Evolutionary conservation across 768 basidiomycete genomes (phyloP), one percentile per base, ranked within the genome.

Genomic region (Termitomyces eurrhizus): DNA sequence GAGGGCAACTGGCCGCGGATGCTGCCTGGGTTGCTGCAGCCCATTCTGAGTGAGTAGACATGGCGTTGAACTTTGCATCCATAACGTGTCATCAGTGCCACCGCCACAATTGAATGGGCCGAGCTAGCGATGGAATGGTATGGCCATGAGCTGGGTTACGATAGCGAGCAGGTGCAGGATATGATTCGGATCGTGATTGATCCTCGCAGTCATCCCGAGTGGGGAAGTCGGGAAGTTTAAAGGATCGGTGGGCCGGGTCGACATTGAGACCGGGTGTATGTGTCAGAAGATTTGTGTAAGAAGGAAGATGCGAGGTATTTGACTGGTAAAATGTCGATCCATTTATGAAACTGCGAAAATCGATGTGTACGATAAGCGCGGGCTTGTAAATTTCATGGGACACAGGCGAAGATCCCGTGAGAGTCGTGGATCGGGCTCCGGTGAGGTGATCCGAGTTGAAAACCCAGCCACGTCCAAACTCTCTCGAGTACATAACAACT

Each of bases 1-100:
- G 86, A 42, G 87, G 87, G 11, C 74, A 78, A 63, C 73, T 88
- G 3, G 86, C 87, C 7, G 82, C 83, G 29, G 87, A 88, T 67
- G 84, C 82, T 11, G 77, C 77, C 7, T 81, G 76, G 74, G 79
- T 88, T 21, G 84, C 86, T 8, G 83, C 82, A 14, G 75, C 85
- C 5, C 86, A 88, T 73, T 80, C 78, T 7, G 85, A 88, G 86
- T 88, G 68, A 72, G 86, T 75, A 14, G 18, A 59, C 55, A 59
- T 65, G 58, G 18, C 29, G n/a, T 59, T 37, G 49, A 7, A 18
- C 16, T 26, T 53, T n/a, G 44, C 3, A 52, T 44, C 56, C 29
- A 55, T 59, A 45, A 60, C 21, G 11, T 37, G 44, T 42, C 44
- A 26, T 37, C 37, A 88, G 86, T 66, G 74, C 70, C 55, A 61